Conservation (phyloP, 192 early-diverging fungal genomes). For the Paraglomus occultum region DNA sequence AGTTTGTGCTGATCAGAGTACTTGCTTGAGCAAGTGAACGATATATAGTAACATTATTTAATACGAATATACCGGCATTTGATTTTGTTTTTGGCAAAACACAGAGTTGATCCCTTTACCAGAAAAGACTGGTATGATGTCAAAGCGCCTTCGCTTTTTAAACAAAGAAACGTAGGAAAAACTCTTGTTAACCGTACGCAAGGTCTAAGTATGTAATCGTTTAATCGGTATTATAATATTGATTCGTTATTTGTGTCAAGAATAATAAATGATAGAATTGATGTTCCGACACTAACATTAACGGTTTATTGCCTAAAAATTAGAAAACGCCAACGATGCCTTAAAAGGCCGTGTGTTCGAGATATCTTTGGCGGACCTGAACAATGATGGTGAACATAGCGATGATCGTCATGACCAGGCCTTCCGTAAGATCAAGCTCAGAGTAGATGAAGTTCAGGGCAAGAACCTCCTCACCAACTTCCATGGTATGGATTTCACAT, state of each 20-base stretch:
- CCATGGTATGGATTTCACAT: constrained; percentile 99
- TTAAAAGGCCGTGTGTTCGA: constrained; percentile 97
- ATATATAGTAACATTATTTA: background rate
- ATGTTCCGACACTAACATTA: background rate
- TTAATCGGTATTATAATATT: background rate
- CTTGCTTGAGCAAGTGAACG: background rate
- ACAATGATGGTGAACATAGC: constrained; percentile 85
- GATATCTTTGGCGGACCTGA: constrained; percentile 94
- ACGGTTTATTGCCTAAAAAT: too few relatives aligned
- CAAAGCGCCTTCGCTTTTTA: constrained; percentile 97
- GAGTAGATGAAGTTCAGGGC: constrained; percentile 96
- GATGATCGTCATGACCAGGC: background rate
- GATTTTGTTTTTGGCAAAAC: background rate
- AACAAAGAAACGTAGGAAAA: constrained; percentile 94
- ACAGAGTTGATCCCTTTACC: constrained; percentile 97
- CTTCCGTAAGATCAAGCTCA: constrained; percentile 99
- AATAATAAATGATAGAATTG: background rate
- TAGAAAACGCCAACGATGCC: constrained; percentile 87
- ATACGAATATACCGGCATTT: background rate
- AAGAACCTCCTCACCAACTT: constrained; percentile 99
- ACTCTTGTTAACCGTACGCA: constrained; percentile 99
- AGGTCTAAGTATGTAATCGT: constrained; percentile 83
- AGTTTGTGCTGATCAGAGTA: background rate
- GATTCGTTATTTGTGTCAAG: background rate
- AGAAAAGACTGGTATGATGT: constrained; percentile 99